These are phyloP conservation scores for Cutaneotrichosporon dermatis DNA, from an alignment of 1,284 basidiomycete species.

Conservation along the genomic window DNA sequence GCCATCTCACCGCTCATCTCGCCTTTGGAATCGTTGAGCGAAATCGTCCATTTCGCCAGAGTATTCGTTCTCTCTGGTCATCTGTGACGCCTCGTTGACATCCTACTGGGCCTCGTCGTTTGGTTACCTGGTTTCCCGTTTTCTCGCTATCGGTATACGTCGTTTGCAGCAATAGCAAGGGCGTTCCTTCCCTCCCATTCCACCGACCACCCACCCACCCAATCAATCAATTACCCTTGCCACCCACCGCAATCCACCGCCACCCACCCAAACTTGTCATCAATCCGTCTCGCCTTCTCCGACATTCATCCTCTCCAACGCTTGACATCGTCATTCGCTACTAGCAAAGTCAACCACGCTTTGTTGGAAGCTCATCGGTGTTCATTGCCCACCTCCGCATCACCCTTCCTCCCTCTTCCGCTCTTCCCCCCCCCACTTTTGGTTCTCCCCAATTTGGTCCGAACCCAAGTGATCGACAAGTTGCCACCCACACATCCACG, in stretches of 20 bases:
- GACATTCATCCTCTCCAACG: background rate
- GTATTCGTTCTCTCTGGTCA: background rate
- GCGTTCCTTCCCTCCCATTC: background rate
- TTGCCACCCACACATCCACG: background rate
- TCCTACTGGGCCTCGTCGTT: background rate
- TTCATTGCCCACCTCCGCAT: background rate
- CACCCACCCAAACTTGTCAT: background rate
- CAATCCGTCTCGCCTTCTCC: background rate
- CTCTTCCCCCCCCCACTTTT: background rate
- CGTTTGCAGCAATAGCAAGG: background rate
- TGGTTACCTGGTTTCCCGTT: background rate
- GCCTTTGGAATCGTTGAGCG: background rate
- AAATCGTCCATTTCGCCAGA: background rate
- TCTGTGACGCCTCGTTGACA: background rate
- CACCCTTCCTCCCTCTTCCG: background rate
- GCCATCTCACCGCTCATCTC: background rate
- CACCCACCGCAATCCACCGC: background rate
- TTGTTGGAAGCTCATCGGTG: background rate
- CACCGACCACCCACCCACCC: background rate
- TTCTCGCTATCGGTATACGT: slow-evolving; percentile 2
- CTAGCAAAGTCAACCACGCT: no score
- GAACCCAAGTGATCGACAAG: background rate
- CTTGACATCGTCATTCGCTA: background rate
- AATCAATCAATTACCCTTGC: background rate
- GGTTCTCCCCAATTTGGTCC: background rate